A percentile compares a stretch with the other conserved stretches of the same genome.
Evolutionary conservation across 306 rosid genomes (phyloP).

Genomic region (Cucurbita argyrosperma): DNA sequence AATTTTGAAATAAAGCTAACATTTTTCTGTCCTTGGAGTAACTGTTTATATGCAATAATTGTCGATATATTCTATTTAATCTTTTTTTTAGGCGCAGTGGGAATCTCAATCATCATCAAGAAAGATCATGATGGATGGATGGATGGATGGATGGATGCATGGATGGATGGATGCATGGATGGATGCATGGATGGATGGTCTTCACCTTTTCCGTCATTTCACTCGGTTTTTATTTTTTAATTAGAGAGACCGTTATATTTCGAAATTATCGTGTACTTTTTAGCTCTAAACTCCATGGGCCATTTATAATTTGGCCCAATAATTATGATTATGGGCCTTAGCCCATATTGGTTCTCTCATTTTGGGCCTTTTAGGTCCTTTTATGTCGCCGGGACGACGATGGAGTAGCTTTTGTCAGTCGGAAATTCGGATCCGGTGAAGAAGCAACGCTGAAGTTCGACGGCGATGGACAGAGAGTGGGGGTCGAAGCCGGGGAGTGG

Average conservation of each 20-base stretch:
- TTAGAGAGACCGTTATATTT: too few species aligned
- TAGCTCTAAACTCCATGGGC: neutral
- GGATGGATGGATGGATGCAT: neutral
- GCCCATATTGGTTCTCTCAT: neutral
- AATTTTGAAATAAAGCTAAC: neutral
- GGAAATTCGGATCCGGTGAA: neutral
- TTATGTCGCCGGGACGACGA: conserved; percentile 3
- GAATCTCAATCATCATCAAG: neutral
- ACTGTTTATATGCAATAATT: neutral
- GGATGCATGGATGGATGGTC: too few species aligned
- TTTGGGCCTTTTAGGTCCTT: neutral
- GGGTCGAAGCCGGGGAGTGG: conserved; percentile 99
- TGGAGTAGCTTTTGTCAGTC: neutral
- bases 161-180: neutral
- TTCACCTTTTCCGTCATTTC: too few species aligned
- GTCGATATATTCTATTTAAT: neutral
- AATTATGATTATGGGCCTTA: neutral
- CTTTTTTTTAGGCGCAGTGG: neutral
- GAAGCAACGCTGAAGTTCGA: neutral
- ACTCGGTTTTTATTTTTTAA: too few species aligned
- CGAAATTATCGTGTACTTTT: too few species aligned
- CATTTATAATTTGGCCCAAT: neutral
- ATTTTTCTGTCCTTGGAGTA: neutral
- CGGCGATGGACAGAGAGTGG: conserved; percentile 89
- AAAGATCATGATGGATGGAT: neutral